Evolutionary conservation across 2,329 filamentous ascomycete species (phyloP).

Genomic region (Fulvia fulva): DNA sequence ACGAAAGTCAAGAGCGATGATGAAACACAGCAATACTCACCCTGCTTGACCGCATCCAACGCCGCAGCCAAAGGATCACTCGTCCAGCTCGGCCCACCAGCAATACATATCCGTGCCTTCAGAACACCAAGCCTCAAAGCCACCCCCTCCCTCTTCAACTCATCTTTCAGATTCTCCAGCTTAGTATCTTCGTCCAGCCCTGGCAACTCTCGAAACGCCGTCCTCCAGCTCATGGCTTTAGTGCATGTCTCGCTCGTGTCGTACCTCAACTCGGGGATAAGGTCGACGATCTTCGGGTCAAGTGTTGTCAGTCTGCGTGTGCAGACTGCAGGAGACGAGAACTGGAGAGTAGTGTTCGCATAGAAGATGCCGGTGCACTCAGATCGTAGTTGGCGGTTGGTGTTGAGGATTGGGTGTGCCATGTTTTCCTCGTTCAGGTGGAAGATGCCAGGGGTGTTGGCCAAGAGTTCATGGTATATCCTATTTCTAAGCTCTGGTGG

Average conservation of each 20-base stretch:
- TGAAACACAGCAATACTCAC: neutral
- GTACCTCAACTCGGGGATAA: slow-evolving; percentile 17
- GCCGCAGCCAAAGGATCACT: slow-evolving; percentile 16
- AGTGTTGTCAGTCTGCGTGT: slow-evolving; percentile 11
- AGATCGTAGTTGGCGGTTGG: slow-evolving; percentile 10
- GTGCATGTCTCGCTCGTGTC: slow-evolving; percentile 16
- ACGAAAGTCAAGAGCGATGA: no score
- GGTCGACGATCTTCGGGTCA: slow-evolving; percentile 4
- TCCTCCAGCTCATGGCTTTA: slow-evolving; percentile 15
- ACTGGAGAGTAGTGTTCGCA: slow-evolving; percentile 17
- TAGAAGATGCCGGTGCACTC: slow-evolving; percentile 30
- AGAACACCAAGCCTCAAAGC: slow-evolving; percentile 11
- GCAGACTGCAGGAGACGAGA: slow-evolving; percentile 9
- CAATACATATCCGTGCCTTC: slow-evolving; percentile 14
- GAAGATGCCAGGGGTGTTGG: slow-evolving; percentile 1
- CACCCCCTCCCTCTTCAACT: slow-evolving; percentile 10
- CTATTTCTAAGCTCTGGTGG: slow-evolving; percentile 17
- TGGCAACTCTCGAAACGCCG: slow-evolving; percentile 15
- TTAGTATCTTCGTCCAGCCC: slow-evolving; percentile 21
- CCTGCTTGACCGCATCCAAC: slow-evolving; percentile 15
- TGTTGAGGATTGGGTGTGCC: slow-evolving; percentile 10
- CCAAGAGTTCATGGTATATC: slow-evolving; percentile 12
- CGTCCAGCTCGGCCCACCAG: slow-evolving; percentile 12
- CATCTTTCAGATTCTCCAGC: slow-evolving; percentile 15
- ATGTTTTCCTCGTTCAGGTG: slow-evolving; percentile 9